These are phyloP conservation scores for Apiospora aurea DNA, from an alignment of 2,329 filamentous ascomycete species.

Conservation along the genomic window DNA sequence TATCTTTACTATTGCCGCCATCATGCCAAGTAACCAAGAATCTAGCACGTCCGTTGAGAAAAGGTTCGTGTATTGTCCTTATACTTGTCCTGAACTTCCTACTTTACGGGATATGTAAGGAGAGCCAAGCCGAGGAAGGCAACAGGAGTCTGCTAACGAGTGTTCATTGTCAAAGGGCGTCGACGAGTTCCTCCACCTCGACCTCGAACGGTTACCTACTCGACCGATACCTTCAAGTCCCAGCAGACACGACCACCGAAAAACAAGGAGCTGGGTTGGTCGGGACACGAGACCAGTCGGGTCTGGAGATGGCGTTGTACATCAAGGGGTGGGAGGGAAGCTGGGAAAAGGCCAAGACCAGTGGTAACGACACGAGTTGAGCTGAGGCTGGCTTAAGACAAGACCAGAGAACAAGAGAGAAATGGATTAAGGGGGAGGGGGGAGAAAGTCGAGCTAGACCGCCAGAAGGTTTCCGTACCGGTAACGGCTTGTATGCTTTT, in stretches of 20 bases:
- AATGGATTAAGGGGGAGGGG: background rate
- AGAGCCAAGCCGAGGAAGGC: too few relatives aligned
- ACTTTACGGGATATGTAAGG: too few relatives aligned
- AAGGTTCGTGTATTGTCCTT: too few relatives aligned
- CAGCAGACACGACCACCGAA: background rate
- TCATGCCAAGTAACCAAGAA: too few relatives aligned
- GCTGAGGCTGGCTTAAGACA: too few relatives aligned
- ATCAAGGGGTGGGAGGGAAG: background rate
- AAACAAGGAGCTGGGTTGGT: background rate
- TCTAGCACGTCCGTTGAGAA: too few relatives aligned
- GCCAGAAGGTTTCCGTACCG: conserved; percentile 16
- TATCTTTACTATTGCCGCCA: too few relatives aligned
- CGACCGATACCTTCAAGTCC: background rate
- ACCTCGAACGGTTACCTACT: background rate
- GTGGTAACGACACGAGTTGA: background rate
- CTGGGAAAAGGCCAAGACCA: background rate
- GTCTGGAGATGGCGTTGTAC: background rate
- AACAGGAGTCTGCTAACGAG: background rate
- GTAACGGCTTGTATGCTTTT: conserved; percentile 23
- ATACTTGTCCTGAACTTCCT: background rate
- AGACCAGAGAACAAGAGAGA: background rate
- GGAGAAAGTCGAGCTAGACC: conserved; percentile 3
- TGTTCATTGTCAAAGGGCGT: background rate
- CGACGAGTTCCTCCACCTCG: background rate
- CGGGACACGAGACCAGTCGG: background rate